Evolutionary conservation across 257 asterid species (phyloP).

Genomic region (Forsythia viridissima): DNA sequence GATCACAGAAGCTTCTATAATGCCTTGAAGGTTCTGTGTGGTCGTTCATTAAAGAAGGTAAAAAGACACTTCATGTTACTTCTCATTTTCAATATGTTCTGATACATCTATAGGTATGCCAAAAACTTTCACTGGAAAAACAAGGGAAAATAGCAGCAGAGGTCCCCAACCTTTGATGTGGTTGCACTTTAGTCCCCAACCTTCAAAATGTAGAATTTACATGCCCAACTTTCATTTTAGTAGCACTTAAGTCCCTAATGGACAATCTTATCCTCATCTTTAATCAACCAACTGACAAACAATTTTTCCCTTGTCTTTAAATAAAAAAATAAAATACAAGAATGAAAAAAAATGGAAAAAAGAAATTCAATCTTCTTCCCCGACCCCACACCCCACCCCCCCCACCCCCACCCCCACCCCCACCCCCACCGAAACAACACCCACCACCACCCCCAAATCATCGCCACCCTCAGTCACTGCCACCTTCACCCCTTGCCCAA

Average conservation of each 20-base stretch:
- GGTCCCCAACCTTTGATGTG: background rate
- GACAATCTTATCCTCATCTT: background rate
- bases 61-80: slow-evolving; percentile 3
- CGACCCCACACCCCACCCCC: background rate
- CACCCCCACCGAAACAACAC: too few relatives aligned
- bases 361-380: background rate
- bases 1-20: slow-evolving; percentile 61
- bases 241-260: background rate
- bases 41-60: slow-evolving; percentile 90
- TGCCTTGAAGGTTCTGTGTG: slow-evolving; percentile 79
- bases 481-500: background rate
- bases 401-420: background rate
- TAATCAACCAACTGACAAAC: too few relatives aligned
- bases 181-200: background rate
- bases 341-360: background rate
- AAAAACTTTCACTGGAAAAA: background rate
- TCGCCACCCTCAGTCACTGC: background rate
- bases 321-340: background rate
- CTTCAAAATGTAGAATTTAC: background rate
- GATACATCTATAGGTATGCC: background rate
- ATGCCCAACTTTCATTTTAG: background rate
- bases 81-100: background rate
- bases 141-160: background rate
- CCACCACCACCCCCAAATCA: too few relatives aligned
- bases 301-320: too few relatives aligned